Evolutionary conservation across 148 eudicot genomes (phyloP), one percentile per base, ranked within the genome.

Genomic region (Dianthus caryophyllus): DNA sequence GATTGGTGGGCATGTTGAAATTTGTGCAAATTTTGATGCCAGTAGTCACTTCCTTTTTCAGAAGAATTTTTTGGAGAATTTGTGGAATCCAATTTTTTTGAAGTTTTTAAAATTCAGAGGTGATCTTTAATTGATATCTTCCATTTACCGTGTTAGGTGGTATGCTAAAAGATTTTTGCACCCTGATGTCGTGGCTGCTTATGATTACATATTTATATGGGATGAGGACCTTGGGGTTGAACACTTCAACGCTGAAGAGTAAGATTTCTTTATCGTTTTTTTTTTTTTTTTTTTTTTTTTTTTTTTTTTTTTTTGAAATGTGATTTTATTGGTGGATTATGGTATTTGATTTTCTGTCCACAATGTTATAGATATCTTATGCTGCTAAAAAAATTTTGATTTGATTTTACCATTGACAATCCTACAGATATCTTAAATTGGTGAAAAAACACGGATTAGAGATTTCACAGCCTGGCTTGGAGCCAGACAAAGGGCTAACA

Each of bases 381-480:
- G 50, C 79, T 85, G 66, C 86, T 84, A 55, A 85, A 57, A 80
- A 88, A 81, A 73, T 83, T 88, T 66, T 91, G 85, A 18, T 58
- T 91, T 67, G 95, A 91, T n/a, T n/a, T n/a, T n/a, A n/a, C n/a
- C n/a, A n/a, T n/a, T n/a, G n/a, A n/a, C n/a, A n/a, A n/a, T n/a
- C n/a, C n/a, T n/a, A n/a, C n/a, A n/a, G n/a, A n/a, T 90, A 84
- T 73, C 76, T 91, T 56, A 75, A 73, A 54, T 79, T 85, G 66
- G 88, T 84, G 59, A 85, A 57, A 80, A 88, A 81, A 73, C 84
- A 91, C 66, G 95, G 85, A 18, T 58, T 91, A 69, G 95, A 91
- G 57, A 91, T 91, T 75, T 91, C 97, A 27, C 97, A 91, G 81
- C 97, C 97, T 63, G 97, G 88, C 67, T 73, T 91, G 64, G 84